Conservation (phyloP, 306 rosid species). For the Fragaria nilgerrensis region DNA sequence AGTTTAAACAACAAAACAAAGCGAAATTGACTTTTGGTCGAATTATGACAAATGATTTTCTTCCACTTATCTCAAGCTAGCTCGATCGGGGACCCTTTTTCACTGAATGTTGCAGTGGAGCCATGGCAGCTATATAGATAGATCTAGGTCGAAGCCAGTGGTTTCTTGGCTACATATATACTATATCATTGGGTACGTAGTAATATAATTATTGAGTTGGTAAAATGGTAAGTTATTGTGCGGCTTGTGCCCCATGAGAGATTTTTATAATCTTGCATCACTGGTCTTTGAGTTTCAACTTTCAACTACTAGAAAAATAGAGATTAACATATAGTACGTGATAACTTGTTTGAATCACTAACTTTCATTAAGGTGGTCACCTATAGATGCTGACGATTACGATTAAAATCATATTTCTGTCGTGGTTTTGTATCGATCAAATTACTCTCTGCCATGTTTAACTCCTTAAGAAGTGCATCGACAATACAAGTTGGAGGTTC, state of each 20-base stretch:
- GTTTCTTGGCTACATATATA: neutral
- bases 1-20: neutral
- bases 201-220: neutral
- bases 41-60: slow-evolving; percentile 8
- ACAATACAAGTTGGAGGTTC: too few relatives aligned
- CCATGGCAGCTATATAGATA: neutral
- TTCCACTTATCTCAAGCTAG: slow-evolving; percentile 11
- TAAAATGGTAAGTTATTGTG: neutral
- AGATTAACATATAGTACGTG: neutral
- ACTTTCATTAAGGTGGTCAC: neutral
- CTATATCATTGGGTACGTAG: too few relatives aligned
- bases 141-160: neutral
- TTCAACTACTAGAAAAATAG: neutral
- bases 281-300: neutral
- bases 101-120: slow-evolving; percentile 12
- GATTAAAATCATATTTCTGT: neutral
- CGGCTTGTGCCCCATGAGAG: neutral
- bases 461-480: too few relatives aligned
- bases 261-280: neutral
- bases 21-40: slow-evolving; percentile 10
- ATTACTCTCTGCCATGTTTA: neutral
- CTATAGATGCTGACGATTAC: neutral
- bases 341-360: neutral
- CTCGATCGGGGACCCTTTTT: neutral
- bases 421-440: neutral